phyloP scores from a whole-genome alignment of 1,284 basidiomycete species.

The Trichosporon asahii region DNA sequence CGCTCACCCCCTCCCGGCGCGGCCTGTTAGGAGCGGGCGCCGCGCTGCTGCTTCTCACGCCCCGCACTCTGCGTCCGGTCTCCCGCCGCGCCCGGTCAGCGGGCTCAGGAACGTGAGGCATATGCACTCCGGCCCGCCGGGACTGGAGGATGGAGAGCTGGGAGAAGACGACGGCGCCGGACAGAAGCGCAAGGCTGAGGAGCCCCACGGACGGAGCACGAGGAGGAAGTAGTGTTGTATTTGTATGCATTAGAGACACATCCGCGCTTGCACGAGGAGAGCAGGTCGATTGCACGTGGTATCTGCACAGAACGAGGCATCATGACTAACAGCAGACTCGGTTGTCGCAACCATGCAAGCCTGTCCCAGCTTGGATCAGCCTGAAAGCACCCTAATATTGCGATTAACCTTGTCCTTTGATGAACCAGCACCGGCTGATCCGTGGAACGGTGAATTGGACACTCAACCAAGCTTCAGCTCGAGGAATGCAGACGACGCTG shows the following conservation, averaged over 20 bases:
- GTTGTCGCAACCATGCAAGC: no score
- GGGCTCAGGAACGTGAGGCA: neutral
- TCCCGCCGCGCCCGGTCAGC: neutral
- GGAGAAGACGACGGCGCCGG: neutral
- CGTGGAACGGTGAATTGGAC: no score
- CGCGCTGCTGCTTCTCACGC: neutral
- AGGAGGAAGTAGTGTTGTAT: conserved; percentile 10
- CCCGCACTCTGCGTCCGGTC: neutral
- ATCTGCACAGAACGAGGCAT: no score
- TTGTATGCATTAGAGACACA: conserved; percentile 4
- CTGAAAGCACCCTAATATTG: no score
- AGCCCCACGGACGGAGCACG: neutral
- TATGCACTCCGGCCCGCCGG: neutral
- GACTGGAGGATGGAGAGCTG: conserved; percentile 1
- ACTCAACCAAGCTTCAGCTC: no score
- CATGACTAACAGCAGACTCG: no score
- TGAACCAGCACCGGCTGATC: no score
- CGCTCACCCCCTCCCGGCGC: neutral
- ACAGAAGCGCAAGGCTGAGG: conserved; percentile 2
- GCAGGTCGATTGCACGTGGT: no score
- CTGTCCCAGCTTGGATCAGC: no score
- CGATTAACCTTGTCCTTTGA: no score
- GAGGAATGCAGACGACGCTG: no score
- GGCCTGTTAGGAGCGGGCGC: neutral
- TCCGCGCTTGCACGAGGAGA: neutral